Base-by-base conservation (phyloP, 768 basidiomycete genomes). In the Mycena amicta region DNA sequence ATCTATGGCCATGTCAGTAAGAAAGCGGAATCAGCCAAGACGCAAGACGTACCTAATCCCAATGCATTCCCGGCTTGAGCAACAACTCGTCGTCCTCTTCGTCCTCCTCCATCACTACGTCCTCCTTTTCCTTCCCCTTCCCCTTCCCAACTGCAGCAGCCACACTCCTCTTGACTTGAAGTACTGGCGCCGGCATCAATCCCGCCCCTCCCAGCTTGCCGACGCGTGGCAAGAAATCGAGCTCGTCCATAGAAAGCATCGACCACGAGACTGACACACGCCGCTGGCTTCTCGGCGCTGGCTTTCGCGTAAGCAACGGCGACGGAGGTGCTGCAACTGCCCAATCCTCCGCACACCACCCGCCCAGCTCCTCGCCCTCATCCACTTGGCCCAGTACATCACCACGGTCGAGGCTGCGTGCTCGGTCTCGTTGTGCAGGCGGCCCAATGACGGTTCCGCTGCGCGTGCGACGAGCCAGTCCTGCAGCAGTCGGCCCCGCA, bases 291-390 rank as follows among this genome's bases (percentile, higher is more conserved):
- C 13, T 8, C 43, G 22, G 43, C 18, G 18, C 33, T 18, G 18
- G 33, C 50, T 62, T 70, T 33, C 70, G 72, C 40, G 64, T 59
- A 2, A 71, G 53, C 25, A 71, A 65, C 12, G 75, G 76, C 15
- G 77, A 78, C 11, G 73, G 74, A 4, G 75, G 75, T 43, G 71
- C 74, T 22, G 73, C 75, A 20, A 72, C 75, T n/a, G 70, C 68
- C 69, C 71, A 73, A 55, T 74, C 70, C 50, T 70, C 68, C 16
- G 67, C 63, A 27, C 61, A 57, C 68, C 68, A 75, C 12, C 55
- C 55, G 49, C 37, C 47, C 25, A 59, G 40, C 55, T 55, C 59
- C 54, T 63, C 65, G 15, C 56, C 57, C 45, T 54, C 64, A 33
- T 54, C n/a, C 25, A 60, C 52, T 51, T 59, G 55, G 46, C 53